These are phyloP conservation scores for Podila epicladia DNA, from an alignment of 192 early-diverging fungal genomes.

Conservation along the genomic window DNA sequence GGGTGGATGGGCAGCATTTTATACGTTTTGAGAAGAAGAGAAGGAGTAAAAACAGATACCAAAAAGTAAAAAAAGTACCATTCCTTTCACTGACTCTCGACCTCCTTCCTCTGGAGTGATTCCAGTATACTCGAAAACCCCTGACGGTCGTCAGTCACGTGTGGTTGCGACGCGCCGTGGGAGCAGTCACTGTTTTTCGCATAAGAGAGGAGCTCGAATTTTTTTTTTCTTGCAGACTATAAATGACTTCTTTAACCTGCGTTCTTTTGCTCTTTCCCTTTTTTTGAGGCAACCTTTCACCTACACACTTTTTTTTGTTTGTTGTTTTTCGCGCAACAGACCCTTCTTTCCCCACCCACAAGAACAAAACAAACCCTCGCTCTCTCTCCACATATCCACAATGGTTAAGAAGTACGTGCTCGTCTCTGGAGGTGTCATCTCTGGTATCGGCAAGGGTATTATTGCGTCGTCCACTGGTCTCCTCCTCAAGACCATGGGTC, in stretches of 20 bases:
- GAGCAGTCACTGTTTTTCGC: neutral
- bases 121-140: no score
- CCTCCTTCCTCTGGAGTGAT: no score
- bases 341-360: neutral
- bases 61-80: no score
- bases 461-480: slow-evolving; percentile 98
- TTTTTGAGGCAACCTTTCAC: slow-evolving; percentile 33
- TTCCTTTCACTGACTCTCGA: no score
- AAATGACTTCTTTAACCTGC: neutral
- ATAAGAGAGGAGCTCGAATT: neutral
- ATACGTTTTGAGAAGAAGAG: no score
- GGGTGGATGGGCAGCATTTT: no score
- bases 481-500: slow-evolving; percentile 90
- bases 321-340: neutral
- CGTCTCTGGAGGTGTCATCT: slow-evolving; percentile 98
- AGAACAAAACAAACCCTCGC: neutral
- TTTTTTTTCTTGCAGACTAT: neutral
- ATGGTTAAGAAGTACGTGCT: slow-evolving; percentile 89
- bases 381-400: slow-evolving; percentile 1
- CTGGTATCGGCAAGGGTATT: slow-evolving; percentile 99
- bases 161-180: neutral
- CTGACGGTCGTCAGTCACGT: no score
- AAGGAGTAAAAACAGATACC: no score
- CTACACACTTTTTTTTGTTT: slow-evolving; percentile 17
- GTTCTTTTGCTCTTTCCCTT: slow-evolving; percentile 39